Conservation (phyloP, 2,329 filamentous ascomycete species). For the Talaromyces sp. region DNA sequence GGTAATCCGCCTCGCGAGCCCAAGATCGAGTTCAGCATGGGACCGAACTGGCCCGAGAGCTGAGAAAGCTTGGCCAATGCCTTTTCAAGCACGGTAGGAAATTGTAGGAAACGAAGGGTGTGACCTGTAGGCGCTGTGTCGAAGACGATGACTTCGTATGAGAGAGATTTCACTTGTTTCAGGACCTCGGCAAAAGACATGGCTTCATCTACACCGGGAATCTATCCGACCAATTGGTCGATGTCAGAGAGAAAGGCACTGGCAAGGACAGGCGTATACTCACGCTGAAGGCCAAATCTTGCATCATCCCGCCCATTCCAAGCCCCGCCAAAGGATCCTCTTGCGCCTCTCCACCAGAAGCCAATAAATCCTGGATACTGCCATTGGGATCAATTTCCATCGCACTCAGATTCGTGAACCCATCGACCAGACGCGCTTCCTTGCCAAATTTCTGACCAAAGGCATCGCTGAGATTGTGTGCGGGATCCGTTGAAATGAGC, state of each 20-base stretch:
- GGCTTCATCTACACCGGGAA: conserved; percentile 96
- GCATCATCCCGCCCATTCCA: conserved; percentile 92
- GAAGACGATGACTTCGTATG: conserved; percentile 98
- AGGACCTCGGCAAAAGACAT: conserved; percentile 99
- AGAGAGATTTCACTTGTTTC: conserved; percentile 98
- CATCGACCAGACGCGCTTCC: conserved; percentile 87
- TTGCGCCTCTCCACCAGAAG: conserved; percentile 62
- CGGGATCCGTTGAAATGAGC: conserved; percentile 96
- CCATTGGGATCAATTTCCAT: conserved; percentile 99
- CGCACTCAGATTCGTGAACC: conserved; percentile 88
- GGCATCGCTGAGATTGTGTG: conserved; percentile 95
- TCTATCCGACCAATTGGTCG: conserved; percentile 53
- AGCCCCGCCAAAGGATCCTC: conserved; percentile 65
- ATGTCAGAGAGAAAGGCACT: not conserved
- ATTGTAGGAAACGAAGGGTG: conserved; percentile 96
- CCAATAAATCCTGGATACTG: conserved; percentile 90
- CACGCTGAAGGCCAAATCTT: conserved; percentile 93
- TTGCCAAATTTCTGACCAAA: conserved; percentile 99
- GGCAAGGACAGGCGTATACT: conserved; percentile 12
- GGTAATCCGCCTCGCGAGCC: conserved; percentile 73
- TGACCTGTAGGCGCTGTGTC: conserved; percentile 97
- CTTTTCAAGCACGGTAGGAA: conserved; percentile 96
- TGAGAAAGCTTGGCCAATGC: conserved; percentile 95
- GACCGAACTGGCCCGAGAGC: conserved; percentile 89
- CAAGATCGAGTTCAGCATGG: conserved; percentile 89